Conservation (phyloP, 441 rosid species). For the Syzygium syzygioides region DNA sequence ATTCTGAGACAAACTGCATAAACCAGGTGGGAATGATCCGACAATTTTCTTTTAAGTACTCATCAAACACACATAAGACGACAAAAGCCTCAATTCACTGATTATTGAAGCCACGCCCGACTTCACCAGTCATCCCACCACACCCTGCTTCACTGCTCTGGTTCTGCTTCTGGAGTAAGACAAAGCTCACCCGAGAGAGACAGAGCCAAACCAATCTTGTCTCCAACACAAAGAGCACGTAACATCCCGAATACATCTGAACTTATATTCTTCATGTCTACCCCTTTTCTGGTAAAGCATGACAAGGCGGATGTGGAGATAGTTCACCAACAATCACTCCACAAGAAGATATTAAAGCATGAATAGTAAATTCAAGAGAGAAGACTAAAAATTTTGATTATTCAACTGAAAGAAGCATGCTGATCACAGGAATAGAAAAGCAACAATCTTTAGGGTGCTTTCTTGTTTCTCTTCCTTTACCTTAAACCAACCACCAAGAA, state of each 20-base stretch:
- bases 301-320: background rate
- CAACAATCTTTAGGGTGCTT: background rate
- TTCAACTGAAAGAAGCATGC: background rate
- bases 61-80: background rate
- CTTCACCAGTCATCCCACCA: background rate
- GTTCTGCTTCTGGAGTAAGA: background rate
- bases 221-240: background rate
- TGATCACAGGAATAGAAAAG: background rate
- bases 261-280: background rate
- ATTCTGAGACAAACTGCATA: background rate
- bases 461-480: background rate
- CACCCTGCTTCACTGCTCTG: background rate
- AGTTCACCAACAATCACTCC: background rate
- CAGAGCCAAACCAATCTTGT: background rate
- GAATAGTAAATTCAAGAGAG: background rate
- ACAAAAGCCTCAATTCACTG: background rate
- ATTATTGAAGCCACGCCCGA: background rate
- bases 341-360: background rate
- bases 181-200: background rate
- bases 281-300: background rate
- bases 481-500: background rate
- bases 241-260: background rate
- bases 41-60: background rate
- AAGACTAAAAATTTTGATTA: background rate
- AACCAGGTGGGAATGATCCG: background rate